Conservation (phyloP, 139 green algal genomes). For the Tetraselmis chui region DNA sequence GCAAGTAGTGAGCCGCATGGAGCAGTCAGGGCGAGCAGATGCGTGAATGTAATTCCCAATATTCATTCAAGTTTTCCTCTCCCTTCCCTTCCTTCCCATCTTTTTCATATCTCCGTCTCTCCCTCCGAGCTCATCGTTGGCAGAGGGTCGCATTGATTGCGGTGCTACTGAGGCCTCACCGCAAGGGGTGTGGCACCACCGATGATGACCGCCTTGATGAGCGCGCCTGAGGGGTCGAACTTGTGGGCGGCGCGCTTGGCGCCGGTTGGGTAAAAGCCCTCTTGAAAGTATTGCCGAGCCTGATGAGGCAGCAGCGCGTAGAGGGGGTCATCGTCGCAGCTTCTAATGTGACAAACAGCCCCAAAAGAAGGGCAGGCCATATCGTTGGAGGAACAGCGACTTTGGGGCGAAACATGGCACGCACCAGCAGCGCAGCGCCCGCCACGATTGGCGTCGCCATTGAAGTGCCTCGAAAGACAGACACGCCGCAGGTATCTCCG, state of each 20-base stretch:
- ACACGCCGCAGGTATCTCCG: neutral
- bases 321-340: no score
- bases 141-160: no score
- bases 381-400: no score
- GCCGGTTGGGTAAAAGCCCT: neutral
- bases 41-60: neutral
- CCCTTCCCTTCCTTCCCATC: no score
- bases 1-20: no score
- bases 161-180: neutral
- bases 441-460: constrained; percentile 82
- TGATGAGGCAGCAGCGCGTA: neutral
- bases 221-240: constrained; percentile 32
- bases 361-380: no score
- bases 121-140: no score
- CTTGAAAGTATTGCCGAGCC: neutral
- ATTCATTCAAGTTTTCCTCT: no score
- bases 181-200: constrained; percentile 22
- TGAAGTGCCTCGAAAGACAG: constrained; percentile 54
- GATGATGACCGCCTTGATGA: constrained; percentile 81
- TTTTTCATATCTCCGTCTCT: no score
- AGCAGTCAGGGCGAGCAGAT: neutral
- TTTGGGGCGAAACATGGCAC: neutral
- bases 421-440: constrained; percentile 41
- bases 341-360: no score
- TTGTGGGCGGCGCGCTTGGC: neutral